Conservation (phyloP, 192 early-diverging fungal genomes). For the Coemansia sp. region DNA sequence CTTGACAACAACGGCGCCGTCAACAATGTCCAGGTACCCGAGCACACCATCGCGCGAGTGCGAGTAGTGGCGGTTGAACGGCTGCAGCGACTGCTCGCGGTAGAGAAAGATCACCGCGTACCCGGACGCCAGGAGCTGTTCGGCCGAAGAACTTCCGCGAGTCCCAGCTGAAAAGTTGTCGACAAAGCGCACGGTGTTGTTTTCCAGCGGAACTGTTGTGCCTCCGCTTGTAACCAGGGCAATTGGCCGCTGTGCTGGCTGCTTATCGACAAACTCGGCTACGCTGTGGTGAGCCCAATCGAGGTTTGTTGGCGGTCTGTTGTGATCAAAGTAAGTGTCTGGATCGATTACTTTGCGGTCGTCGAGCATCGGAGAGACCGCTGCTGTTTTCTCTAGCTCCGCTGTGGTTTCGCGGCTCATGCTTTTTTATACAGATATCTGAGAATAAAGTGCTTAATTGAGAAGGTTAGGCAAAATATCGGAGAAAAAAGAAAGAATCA, state of each 20-base stretch:
- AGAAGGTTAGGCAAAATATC: no score
- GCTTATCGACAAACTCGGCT: conserved; percentile 59
- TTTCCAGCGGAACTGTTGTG: conserved; percentile 94
- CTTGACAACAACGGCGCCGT: conserved; percentile 66
- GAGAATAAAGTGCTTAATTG: no score
- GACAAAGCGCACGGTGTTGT: conserved; percentile 96
- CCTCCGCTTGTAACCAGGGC: conserved; percentile 94
- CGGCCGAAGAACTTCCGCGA: conserved; percentile 93
- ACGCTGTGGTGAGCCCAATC: conserved; percentile 59
- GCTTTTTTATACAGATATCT: background rate
- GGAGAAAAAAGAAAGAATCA: background rate
- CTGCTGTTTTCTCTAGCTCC: background rate
- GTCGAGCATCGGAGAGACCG: background rate
- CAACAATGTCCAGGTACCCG: conserved; percentile 72
- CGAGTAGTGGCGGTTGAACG: conserved; percentile 89
- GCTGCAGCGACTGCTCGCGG: conserved; percentile 89
- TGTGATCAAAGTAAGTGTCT: conserved; percentile 74
- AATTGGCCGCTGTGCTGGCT: conserved; percentile 60
- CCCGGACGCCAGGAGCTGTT: conserved; percentile 82
- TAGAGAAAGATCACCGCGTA: conserved; percentile 98
- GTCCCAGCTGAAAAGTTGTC: conserved; percentile 98
- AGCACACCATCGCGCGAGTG: conserved; percentile 76
- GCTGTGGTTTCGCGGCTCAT: background rate
- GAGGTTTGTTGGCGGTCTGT: conserved; percentile 66
- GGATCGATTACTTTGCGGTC: conserved; percentile 58